Conservation (phyloP, 2,329 filamentous ascomycete genomes). For the Alternaria triticina region DNA sequence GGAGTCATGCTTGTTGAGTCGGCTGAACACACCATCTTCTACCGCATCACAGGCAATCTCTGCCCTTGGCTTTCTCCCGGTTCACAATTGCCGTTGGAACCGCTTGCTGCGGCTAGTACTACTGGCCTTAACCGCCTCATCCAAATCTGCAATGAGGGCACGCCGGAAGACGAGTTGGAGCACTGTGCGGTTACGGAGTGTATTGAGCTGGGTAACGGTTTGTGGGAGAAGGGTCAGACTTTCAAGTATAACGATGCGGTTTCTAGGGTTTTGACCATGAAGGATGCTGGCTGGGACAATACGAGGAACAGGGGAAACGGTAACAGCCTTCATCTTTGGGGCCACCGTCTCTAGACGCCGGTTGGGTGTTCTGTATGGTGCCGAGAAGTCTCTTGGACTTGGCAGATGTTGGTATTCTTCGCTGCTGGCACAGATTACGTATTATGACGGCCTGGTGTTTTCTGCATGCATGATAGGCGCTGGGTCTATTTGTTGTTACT, state of each 20-base stretch:
- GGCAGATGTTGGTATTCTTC: background rate
- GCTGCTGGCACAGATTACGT: background rate
- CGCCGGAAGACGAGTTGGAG: constrained; percentile 26
- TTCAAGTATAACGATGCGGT: constrained; percentile 42
- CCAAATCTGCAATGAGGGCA: constrained; percentile 32
- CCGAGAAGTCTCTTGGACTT: background rate
- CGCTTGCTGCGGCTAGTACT: constrained; percentile 25
- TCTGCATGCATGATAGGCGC: background rate
- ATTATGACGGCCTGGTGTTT: background rate
- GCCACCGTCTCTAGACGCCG: constrained; percentile 29
- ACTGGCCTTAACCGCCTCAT: constrained; percentile 42
- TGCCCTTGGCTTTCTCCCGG: constrained; percentile 41
- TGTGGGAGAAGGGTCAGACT: constrained; percentile 45
- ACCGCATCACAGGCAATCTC: constrained; percentile 35
- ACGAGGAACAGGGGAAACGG: constrained; percentile 37
- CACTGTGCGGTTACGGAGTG: constrained; percentile 43
- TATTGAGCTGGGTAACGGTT: constrained; percentile 41
- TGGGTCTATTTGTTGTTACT: background rate
- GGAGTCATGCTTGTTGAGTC: constrained; percentile 38
- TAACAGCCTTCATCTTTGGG: constrained; percentile 38
- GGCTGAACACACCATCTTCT: constrained; percentile 31
- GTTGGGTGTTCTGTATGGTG: background rate
- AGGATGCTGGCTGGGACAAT: constrained; percentile 41
- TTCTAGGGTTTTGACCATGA: constrained; percentile 39
- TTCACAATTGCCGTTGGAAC: constrained; percentile 33